Conservation (phyloP, 106 monocot genomes). For the Alisma plantagoaquatica region DNA sequence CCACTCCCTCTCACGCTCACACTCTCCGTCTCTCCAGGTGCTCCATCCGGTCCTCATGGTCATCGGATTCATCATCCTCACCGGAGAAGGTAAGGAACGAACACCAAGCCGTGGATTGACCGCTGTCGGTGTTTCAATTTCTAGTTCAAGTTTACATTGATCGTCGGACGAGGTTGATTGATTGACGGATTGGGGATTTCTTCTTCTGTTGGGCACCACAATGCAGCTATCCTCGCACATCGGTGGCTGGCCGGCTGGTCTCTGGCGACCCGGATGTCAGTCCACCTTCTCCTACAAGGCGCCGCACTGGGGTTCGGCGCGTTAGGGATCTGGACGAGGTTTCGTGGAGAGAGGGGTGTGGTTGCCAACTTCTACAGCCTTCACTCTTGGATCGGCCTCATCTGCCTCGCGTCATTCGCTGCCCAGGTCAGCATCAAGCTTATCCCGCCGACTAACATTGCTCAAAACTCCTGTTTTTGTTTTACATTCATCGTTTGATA, state of each 20-base stretch:
- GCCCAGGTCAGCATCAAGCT: slow-evolving; percentile 47
- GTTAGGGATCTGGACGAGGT: slow-evolving; percentile 65
- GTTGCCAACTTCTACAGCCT: slow-evolving; percentile 57
- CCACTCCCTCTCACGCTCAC: neutral
- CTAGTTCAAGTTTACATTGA: neutral
- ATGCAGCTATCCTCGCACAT: slow-evolving; percentile 51
- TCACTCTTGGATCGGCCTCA: slow-evolving; percentile 73
- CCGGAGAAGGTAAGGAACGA: slow-evolving; percentile 48
- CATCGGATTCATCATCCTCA: slow-evolving; percentile 73
- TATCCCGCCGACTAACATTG: too few relatives aligned
- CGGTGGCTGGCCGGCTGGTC: slow-evolving; percentile 31
- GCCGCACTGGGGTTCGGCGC: slow-evolving; percentile 45
- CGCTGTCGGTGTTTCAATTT: neutral
- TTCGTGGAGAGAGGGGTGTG: slow-evolving; percentile 32
- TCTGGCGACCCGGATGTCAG: slow-evolving; percentile 29
- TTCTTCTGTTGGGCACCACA: too few relatives aligned
- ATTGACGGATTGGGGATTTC: too few relatives aligned
- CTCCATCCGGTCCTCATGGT: slow-evolving; percentile 73
- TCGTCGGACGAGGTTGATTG: neutral
- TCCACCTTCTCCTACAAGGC: slow-evolving; percentile 44
- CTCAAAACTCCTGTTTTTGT: too few relatives aligned
- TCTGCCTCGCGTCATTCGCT: slow-evolving; percentile 45
- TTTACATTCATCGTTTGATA: too few relatives aligned
- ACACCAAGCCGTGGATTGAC: neutral
- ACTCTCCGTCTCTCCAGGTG: slow-evolving; percentile 21